Evolutionary conservation across 306 rosid genomes (phyloP), one percentile per base, ranked within the genome.

Genomic region (Inga oerstediana): DNA sequence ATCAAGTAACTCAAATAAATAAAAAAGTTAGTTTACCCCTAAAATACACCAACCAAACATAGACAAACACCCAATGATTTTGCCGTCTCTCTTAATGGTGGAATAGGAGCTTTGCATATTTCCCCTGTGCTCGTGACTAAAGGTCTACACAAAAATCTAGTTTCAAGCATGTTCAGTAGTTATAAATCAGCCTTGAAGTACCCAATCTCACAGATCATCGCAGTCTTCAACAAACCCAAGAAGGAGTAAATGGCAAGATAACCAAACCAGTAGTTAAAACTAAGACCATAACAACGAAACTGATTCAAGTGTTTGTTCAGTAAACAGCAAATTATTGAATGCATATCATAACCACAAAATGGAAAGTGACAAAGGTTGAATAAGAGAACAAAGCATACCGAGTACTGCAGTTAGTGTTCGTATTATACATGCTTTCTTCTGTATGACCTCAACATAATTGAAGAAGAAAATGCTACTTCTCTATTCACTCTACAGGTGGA

Each of bases 371-470:
- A 16, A 52, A 52, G 46, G 74, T 1, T 61, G 35, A 43, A 51
- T 41, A 73, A 74, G 73, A 19, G 70, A 86, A 78, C 22, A 52
- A 54, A 12, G 70, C 89, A 43, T 87, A 88, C 91, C 91, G 20
- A 43, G 78, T 30, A 27, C 41, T 39, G 88, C 76, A 51, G 84
- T 81, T 78, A 71, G 83, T 10, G 69, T 59, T 82, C 81, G 75
- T 71, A 64, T 79, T 85, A 88, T 77, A 84, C 85, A 83, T 85
- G 76, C 79, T 77, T 72, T 67, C 80, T 61, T 82, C 71, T 84
- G 35, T 51, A 74, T 39, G 41, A 73, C 39, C 69, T 30, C 39
- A 64, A 62, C 12, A 30, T 27, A 30, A 64, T 64, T 13, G 69
- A 64, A 64, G 41, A 64, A 30, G 17, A 62, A 58, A 24, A 64